Base-by-base conservation (phyloP, 2,329 filamentous ascomycete genomes). In the Penicillium sp. region DNA sequence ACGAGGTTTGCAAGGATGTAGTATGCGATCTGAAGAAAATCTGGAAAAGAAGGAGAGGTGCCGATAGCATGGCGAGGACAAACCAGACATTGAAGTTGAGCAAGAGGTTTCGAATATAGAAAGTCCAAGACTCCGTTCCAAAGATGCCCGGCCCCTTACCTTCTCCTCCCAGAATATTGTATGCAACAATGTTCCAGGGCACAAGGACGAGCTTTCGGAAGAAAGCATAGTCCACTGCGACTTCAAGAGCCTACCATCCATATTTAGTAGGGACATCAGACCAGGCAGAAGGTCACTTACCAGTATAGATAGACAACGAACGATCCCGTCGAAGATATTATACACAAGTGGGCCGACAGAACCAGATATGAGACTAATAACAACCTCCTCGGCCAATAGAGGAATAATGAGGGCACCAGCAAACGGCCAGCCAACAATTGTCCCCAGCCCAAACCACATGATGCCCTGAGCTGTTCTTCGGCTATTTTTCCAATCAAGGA, bases 41-140 rank as follows among this genome's bases (percentile, higher is more conserved):
- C 63, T 95, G 90, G 0, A 91, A 61, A 0, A 89, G 62, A 60
- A 96, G 86, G 0, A 97, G 76, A 0, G 93, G 93, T 14, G 91
- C 76, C 1, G 89, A 84, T 5, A 84, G 69, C 43, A 96, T 72
- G 0, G 92, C 92, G 11, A 97, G 80, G 10, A 91, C 68, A 64
- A 97, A 92, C 91, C 92, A 97, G 43, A 96, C 74, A 69, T 97
- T 96, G 79, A 97, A 99, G 76, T 99, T 99, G 55, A 99, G 80
- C 14, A 88, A 77, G 40, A 99, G 77, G 66, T 99, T 99, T 64
- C 90, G 89, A 64, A 96, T 80, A 74, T 99, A 99, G 70, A 97
- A 99, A 49, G 92, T 88, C 94, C 93, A 97, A 1, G 93, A 90
- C 74, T 99, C 94, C 0, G 90, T 95, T 41, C 94, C 94, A 67